Evolutionary conservation across 257 asterid genomes (phyloP), one percentile per base, ranked within the genome.

Genomic region (Gardenia jasminoides): DNA sequence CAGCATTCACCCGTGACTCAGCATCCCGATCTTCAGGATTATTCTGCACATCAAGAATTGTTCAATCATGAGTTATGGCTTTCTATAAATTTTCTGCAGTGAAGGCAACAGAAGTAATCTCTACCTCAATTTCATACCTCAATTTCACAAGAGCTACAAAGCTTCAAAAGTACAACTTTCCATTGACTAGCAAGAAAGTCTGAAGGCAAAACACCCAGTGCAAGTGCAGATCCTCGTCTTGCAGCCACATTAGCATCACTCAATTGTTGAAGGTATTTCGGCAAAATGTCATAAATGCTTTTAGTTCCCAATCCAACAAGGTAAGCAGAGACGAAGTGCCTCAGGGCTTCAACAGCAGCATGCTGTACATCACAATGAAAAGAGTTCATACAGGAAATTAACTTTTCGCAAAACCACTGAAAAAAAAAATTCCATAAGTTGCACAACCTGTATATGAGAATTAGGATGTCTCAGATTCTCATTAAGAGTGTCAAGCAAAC

Each of bases 381-480:
- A 70, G 20, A 74, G 59, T 67, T 78, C 76, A 85, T 44, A 79
- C 58, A 77, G 78, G 80, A 58, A 70, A 70, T 52, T 52, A 30
- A 72, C 28, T 67, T 20, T 48, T 52, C 59, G 67, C 79, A 78
- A 78, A 62, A 64, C 47, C 24, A 67, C 67, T 78, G 80, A 70
- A 59, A 77, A 70, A 59, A 77, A 24, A 41, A 52, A 19, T 62
- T 67, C 47, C 39, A 66, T 58, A 62, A 84, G 76, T 79, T 78
- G 73, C 80, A 82, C 71, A 70, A 96, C 98, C 97, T 96, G 99
- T 82, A 96, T 96, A 24, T 87, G 88, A 77, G 96, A 82, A 87
- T 89, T 96, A 76, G 99, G 97, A 88, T 96, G 98, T 86, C 85
- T 96, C 90, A 96, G 83, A 87, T 96, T 96, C 85, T 96, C 99